Base-by-base conservation (phyloP, 2,329 filamentous ascomycete species). In the Nothophaeocryptopus gaeumannii region DNA sequence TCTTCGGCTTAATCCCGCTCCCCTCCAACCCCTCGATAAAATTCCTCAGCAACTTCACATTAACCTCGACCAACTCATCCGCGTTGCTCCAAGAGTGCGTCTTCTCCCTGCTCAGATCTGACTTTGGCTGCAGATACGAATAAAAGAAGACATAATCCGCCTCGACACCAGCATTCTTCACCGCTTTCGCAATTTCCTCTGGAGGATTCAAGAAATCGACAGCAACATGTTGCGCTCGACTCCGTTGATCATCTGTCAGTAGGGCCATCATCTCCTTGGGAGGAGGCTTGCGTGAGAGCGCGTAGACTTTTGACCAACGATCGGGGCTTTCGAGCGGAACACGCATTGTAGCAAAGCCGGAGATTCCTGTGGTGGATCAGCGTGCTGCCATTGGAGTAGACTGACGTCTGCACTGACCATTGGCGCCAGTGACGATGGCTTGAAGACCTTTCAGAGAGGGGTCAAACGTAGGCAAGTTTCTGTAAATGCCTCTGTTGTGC, bases 261-360 rank as follows among this genome's bases (percentile, higher is more conserved):
- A 54, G 36, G n/a, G 37, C 33, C 7, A 41, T 32, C 56, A 52
- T 52, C 5, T 32, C 47, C 41, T 51, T 35, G 11, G 69, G 61
- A 1, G 73, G 73, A 10, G 74, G 70, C 1, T 73, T 65, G 3
- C 74, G 61, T 1, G 72, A 76, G 2, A 78, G 56, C 20, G 70
- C 70, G 55, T 77, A 77, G 32, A 78, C 74, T 44, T 74, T 77
- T 11, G 56, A 66, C 76, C 76, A 78, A 44, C 75, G 68, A 30
- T 71, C 51, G 0, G 74, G 72, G 8, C 67, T 63, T 29, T 74
- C 66, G 5, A 67, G 62, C 1, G 78, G 67, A 0, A 72, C 74
- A 7, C 71, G 71, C 15, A 78, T 60, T 64, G 76, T 75, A 58
- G 75, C 68, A 47, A 73, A 69, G 1, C 76, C 75, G 0, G 74